phyloP scores from a whole-genome alignment of 83 land plant genomes.

The Thuja plicata region DNA sequence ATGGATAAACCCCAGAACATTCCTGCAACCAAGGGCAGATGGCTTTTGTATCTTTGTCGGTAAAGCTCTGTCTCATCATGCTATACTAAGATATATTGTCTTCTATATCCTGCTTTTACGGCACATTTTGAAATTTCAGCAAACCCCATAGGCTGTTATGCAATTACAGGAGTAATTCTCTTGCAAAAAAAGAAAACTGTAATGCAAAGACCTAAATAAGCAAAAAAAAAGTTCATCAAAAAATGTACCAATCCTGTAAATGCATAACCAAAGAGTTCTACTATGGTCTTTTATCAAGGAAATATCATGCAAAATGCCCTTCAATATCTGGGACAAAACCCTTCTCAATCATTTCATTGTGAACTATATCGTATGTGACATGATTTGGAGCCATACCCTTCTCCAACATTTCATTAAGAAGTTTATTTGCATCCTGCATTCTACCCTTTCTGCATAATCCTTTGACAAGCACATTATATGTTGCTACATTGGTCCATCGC shows the following conservation, averaged over 20 bases:
- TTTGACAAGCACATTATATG: conserved; percentile 56
- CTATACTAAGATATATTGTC: background rate
- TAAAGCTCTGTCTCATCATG: background rate
- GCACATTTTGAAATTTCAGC: background rate
- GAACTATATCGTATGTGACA: conserved; percentile 51
- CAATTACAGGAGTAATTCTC: background rate
- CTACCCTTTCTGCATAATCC: conserved; percentile 50
- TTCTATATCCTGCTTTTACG: background rate
- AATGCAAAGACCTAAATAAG: background rate
- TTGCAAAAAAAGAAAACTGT: background rate
- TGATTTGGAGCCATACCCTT: conserved; percentile 65
- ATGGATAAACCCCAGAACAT: background rate
- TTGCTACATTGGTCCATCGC: conserved; percentile 47
- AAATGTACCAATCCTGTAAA: background rate
- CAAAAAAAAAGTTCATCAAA: background rate
- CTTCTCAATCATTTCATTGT: conserved; percentile 62
- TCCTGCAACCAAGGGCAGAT: background rate
- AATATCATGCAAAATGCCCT: conserved; percentile 35
- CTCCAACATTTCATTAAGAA: conserved; percentile 70
- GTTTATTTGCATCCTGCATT: conserved; percentile 51
- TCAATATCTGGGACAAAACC: conserved; percentile 65
- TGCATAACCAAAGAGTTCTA: background rate
- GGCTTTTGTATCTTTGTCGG: background rate
- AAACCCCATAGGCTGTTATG: background rate
- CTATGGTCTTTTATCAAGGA: background rate